A percentile compares a stretch with the other conserved stretches of the same genome.
These are phyloP conservation scores for Kodamaea sp. DNA, from an alignment of 1,139 yeast genomes.

Conservation along the genomic window DNA sequence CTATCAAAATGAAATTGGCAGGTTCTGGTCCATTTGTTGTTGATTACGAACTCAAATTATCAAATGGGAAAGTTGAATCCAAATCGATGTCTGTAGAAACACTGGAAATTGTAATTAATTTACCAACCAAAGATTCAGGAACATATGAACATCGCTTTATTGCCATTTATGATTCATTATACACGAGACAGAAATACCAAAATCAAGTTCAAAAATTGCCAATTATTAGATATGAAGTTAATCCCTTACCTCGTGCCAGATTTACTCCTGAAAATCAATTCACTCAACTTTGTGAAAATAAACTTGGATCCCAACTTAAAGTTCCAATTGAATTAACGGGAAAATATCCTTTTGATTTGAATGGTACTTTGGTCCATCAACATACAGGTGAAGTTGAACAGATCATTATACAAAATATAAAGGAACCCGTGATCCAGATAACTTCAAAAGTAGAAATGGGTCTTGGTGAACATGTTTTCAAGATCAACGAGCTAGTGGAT, in stretches of 20 bases:
- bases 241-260: constrained; percentile 54
- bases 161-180: constrained; percentile 64
- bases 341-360: constrained; percentile 57
- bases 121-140: constrained; percentile 48
- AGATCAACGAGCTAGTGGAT: constrained; percentile 58
- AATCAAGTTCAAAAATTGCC: constrained; percentile 28
- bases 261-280: constrained; percentile 48
- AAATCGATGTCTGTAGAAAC: constrained; percentile 32
- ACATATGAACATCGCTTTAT: constrained; percentile 57
- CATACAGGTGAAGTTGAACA: constrained; percentile 16
- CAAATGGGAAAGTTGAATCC: constrained; percentile 47
- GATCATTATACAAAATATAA: constrained; percentile 14
- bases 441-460: constrained; percentile 14
- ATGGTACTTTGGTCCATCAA: constrained; percentile 49
- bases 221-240: constrained; percentile 55
- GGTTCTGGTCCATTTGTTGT: constrained; percentile 76
- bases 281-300: constrained; percentile 57
- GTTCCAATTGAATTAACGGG: constrained; percentile 59
- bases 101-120: constrained; percentile 22
- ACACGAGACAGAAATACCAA: constrained; percentile 43
- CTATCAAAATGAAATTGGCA: constrained; percentile 25
- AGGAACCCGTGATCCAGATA: constrained; percentile 16
- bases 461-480: constrained; percentile 55
- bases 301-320: constrained; percentile 35
- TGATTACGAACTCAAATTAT: constrained; percentile 61